Conservation (phyloP, 176 grass and related monocot species). For the Avena insularis region DNA sequence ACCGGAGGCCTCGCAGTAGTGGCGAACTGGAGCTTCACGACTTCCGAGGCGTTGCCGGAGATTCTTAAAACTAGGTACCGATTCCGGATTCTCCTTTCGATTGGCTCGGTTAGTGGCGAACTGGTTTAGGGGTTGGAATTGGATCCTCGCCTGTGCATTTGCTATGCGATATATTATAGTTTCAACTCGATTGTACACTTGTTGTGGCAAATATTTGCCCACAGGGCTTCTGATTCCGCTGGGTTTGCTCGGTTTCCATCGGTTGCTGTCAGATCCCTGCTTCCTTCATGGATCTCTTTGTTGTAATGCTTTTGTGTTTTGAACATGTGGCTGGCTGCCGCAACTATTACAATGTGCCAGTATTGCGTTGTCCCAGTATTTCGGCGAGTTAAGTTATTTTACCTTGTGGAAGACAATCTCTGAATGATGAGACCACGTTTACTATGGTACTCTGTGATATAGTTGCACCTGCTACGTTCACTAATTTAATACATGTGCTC, state of each 20-base stretch:
- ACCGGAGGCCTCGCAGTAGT: background rate
- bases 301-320: slow-evolving; percentile 1
- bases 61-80: slow-evolving; percentile 10
- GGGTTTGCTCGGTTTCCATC: background rate
- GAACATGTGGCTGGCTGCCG: slow-evolving; percentile 7
- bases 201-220: background rate
- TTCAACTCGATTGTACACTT: background rate
- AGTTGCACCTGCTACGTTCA: background rate
- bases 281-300: background rate
- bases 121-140: background rate
- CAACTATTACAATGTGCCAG: background rate
- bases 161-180: background rate
- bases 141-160: slow-evolving; percentile 10
- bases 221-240: background rate
- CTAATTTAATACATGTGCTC: slow-evolving; percentile 31
- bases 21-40: background rate
- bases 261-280: background rate
- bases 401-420: slow-evolving; percentile 9
- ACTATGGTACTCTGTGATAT: background rate
- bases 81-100: background rate
- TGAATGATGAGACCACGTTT: slow-evolving; percentile 3
- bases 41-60: slow-evolving; percentile 15
- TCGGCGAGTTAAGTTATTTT: background rate
- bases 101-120: background rate
- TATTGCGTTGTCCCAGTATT: background rate